phyloP scores from a whole-genome alignment of 345 rosid genomes.

The Clausena lansium region DNA sequence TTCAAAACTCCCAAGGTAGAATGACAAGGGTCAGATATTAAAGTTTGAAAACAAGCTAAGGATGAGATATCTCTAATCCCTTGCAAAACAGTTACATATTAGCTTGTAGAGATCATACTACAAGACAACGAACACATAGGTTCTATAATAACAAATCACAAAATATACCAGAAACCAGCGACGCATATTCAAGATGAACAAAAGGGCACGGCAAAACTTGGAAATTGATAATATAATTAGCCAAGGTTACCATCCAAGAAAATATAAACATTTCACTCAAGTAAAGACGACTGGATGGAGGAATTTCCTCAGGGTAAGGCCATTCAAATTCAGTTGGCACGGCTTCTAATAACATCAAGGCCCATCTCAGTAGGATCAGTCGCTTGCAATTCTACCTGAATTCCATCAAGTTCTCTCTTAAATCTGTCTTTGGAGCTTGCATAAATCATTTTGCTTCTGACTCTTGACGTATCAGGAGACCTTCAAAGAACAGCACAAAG shows the following conservation, averaged over 20 bases:
- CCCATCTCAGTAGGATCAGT: conserved; percentile 60
- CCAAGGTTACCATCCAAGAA: conserved; percentile 32
- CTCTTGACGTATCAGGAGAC: conserved; percentile 54
- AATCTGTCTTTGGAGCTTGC: conserved; percentile 63
- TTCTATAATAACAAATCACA: conserved; percentile 36
- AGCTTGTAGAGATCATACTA: conserved; percentile 41
- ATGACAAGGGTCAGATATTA: conserved; percentile 19
- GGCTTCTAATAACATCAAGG: conserved; percentile 57
- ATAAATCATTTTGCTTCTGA: conserved; percentile 66
- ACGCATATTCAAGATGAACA: conserved; percentile 20
- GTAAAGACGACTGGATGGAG: conserved; percentile 14
- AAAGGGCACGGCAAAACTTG: conserved; percentile 26
- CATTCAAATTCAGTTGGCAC: conserved; percentile 34
- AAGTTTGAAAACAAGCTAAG: conserved; percentile 20
- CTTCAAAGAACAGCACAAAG: conserved; percentile 23
- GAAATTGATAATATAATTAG: conserved; percentile 22
- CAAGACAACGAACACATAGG: conserved; percentile 30
- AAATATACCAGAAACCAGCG: conserved; percentile 18
- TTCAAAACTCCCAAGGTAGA: conserved; percentile 20
- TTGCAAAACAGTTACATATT: conserved; percentile 38
- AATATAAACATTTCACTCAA: conserved; percentile 32
- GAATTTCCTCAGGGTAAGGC: conserved; percentile 6
- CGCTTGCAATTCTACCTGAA: conserved; percentile 56
- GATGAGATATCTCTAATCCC: conserved; percentile 33
- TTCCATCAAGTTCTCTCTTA: conserved; percentile 48